Conservation (phyloP, 192 early-diverging fungal species). For the Linnemannia exigua region DNA sequence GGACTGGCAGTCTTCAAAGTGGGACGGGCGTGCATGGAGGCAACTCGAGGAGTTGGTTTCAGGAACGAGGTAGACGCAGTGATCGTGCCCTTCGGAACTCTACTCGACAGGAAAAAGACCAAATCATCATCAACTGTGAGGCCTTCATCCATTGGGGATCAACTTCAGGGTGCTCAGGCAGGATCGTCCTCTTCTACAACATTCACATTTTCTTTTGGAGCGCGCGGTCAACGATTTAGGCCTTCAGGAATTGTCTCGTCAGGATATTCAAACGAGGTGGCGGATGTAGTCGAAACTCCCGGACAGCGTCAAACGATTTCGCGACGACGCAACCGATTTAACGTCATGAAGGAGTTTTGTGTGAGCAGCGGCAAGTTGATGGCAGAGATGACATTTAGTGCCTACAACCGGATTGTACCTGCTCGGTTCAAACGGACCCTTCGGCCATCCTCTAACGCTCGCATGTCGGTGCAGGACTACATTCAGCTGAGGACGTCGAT, state of each 20-base stretch:
- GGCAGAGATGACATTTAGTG: constrained; percentile 3
- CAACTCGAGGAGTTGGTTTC: constrained; percentile 58
- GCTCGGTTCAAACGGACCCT: constrained; percentile 19
- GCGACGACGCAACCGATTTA: constrained; percentile 27
- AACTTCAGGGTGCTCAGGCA: not conserved
- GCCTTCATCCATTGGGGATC: not conserved
- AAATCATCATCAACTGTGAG: not conserved
- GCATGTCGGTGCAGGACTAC: constrained; percentile 37
- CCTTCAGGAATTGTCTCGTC: not conserved
- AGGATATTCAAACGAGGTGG: constrained; percentile 48
- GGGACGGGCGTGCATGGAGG: constrained; percentile 63
- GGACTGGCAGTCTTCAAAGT: constrained; percentile 62
- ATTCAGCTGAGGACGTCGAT: constrained; percentile 33
- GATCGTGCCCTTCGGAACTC: constrained; percentile 56
- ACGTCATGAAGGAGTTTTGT: constrained; percentile 44
- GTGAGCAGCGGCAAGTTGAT: constrained; percentile 33
- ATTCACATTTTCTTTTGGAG: constrained; percentile 8
- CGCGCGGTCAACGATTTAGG: not conserved
- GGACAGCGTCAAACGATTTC: constrained; percentile 36
- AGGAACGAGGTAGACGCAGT: constrained; percentile 61
- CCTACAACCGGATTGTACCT: constrained; percentile 40
- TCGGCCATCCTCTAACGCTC: not conserved
- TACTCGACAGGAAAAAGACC: constrained; percentile 43
- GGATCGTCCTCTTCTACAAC: not conserved
- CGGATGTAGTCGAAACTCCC: constrained; percentile 36